Evolutionary conservation across 2,329 filamentous ascomycete species (phyloP), one percentile per base, ranked within the genome.

Genomic region (Cercospora sp.): DNA sequence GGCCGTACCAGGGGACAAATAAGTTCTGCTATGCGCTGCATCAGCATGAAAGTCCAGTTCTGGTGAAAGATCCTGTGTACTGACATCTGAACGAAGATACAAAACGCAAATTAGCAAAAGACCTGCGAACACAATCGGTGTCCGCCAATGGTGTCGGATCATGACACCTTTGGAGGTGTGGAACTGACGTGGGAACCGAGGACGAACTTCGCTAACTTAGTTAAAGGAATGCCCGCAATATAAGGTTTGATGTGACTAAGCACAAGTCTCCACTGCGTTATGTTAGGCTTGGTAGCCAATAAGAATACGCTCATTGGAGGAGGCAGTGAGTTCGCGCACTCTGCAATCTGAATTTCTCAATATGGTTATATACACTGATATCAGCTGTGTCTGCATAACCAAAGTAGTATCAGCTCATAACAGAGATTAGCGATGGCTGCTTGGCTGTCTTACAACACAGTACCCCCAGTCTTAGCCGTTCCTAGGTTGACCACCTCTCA

Each of bases 21-120:
- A 30, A 30, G 24, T 59, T 59, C 24, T 59, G 28, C 55, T 59
- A 32, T 59, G 55, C 28, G 55, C 28, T 30, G n/a, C 24, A 18
- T 59, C 28, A 59, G 55, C 28, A 18, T 59, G 21, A 3, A 12
- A 18, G 24, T 28, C 24, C 24, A 32, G 16, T 28, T 59, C 24
- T 43, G 40, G 40, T 43, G 28, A 16, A 18, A 32, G 30, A 59
- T 28, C 2, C 24, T 30, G 28, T 59, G 24, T 16, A 59, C 55
- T 59, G n/a, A 59, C 55, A 32, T 59, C 16, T 30, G 34, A 12
- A 12, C 30, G 55, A 59, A 32, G 24, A 59, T 59, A 59, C 30
- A 59, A 16, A 18, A 32, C 55, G n/a, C 55, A 59, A 32, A 32
- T 59, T 16, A 59, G 28, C 24, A 59, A 59, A 32, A 59, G 55